Conservation (phyloP, 2,329 filamentous ascomycete species). For the Keithomyces neogunnii region DNA sequence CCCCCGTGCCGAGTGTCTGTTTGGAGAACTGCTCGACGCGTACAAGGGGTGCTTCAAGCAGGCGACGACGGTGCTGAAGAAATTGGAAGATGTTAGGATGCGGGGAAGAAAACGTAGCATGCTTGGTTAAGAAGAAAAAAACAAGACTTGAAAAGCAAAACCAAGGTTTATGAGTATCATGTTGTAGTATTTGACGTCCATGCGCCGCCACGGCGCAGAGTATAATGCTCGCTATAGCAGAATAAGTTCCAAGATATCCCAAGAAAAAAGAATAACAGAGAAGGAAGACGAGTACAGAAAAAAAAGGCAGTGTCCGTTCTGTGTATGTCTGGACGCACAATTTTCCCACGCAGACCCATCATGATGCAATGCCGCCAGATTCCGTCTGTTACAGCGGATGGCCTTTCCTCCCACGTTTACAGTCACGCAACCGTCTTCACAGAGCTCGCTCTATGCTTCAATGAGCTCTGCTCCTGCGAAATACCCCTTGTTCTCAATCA, state of each 20-base stretch:
- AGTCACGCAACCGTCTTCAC: neutral
- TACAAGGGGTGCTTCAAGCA: slow-evolving; percentile 73
- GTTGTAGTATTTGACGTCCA: neutral
- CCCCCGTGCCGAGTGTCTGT: slow-evolving; percentile 72
- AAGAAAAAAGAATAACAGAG: neutral
- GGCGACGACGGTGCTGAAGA: slow-evolving; percentile 64
- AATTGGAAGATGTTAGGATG: slow-evolving; percentile 85
- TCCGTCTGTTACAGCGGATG: neutral
- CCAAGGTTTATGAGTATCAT: neutral
- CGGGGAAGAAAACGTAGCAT: slow-evolving; percentile 94
- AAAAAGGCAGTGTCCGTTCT: neutral
- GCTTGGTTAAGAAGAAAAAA: slow-evolving; percentile 55
- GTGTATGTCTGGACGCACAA: neutral
- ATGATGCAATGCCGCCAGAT: neutral
- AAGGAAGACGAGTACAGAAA: neutral
- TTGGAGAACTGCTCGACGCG: slow-evolving; percentile 61
- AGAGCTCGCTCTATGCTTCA: neutral
- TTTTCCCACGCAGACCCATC: neutral
- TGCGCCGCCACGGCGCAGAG: neutral
- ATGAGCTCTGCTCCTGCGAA: slow-evolving; percentile 74
- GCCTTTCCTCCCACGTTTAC: neutral
- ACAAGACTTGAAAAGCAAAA: neutral
- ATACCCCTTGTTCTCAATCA: slow-evolving; percentile 98
- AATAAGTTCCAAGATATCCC: neutral
- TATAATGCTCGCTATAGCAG: slow-evolving; percentile 7